A percentile compares a stretch with the other conserved stretches of the same genome.
These are phyloP conservation scores for Vigna angularis DNA, from an alignment of 306 rosid genomes.

Conservation along the genomic window DNA sequence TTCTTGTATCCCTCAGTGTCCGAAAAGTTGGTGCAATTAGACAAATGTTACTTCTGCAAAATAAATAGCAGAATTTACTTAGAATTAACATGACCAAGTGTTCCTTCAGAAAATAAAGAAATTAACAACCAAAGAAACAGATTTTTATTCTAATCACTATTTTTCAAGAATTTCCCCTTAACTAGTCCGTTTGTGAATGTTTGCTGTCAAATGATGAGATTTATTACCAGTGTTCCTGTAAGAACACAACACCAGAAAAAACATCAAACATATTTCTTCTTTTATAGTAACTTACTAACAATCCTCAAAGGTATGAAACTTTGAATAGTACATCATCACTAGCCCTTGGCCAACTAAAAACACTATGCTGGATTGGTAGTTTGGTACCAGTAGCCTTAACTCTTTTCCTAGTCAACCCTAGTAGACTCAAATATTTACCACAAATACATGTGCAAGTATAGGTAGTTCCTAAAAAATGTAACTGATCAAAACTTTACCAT, in stretches of 20 bases:
- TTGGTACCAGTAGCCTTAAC: background rate
- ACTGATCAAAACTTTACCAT: background rate
- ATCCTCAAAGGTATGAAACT: conserved; percentile 28
- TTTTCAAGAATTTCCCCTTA: background rate
- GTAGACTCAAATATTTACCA: background rate
- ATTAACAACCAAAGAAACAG: background rate
- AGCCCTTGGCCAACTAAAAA: conserved; percentile 5
- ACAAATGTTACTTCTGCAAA: background rate
- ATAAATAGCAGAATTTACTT: background rate
- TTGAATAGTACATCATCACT: background rate
- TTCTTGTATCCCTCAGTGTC: background rate
- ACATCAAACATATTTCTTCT: conserved; percentile 12
- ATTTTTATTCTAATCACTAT: background rate
- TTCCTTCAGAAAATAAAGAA: conserved; percentile 7
- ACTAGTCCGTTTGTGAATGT: background rate
- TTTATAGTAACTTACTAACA: background rate
- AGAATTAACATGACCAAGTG: background rate
- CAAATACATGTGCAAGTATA: background rate
- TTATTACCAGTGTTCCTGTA: background rate
- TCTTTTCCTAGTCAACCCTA: conserved; percentile 1
- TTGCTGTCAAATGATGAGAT: background rate
- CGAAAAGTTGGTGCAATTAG: background rate
- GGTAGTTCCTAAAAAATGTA: background rate
- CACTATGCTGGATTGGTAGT: background rate
- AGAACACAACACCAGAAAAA: background rate